Conservation (phyloP, 306 rosid genomes). For the Glycyrrhiza uralensis region DNA sequence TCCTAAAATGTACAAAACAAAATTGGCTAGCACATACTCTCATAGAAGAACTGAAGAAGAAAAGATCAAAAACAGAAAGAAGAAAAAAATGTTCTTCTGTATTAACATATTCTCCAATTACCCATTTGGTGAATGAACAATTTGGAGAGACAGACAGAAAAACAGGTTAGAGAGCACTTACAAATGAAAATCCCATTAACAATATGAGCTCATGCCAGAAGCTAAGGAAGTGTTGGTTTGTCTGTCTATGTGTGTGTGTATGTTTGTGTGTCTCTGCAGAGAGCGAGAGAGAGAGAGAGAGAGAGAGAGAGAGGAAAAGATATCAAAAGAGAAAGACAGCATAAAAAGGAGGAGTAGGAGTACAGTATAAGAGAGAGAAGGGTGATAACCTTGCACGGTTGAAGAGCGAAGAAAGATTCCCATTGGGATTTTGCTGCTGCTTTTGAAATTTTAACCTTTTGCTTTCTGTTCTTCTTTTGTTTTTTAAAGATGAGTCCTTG, state of each 20-base stretch:
- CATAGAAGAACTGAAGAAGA: neutral
- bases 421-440: constrained; percentile 49
- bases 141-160: neutral
- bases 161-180: constrained; percentile 33
- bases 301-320: constrained; percentile 29
- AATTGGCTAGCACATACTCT: neutral
- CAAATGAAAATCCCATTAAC: constrained; percentile 61
- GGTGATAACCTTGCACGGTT: constrained; percentile 42
- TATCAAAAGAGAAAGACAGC: constrained; percentile 37
- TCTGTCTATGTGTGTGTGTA: constrained; percentile 25
- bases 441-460: constrained; percentile 44
- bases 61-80: neutral
- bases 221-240: constrained; percentile 45
- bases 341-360: constrained; percentile 44
- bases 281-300: constrained; percentile 20
- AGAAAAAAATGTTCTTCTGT: neutral
- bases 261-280: neutral
- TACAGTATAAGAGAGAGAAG: constrained; percentile 8
- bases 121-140: constrained; percentile 14
- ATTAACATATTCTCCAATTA: neutral
- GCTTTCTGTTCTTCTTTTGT: constrained; percentile 36
- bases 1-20: constrained; percentile 35
- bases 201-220: constrained; percentile 35
- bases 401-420: constrained; percentile 70
- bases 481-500: constrained; percentile 42